Conservation (phyloP, 768 basidiomycete genomes). For the Xerocomellus intermedius region DNA sequence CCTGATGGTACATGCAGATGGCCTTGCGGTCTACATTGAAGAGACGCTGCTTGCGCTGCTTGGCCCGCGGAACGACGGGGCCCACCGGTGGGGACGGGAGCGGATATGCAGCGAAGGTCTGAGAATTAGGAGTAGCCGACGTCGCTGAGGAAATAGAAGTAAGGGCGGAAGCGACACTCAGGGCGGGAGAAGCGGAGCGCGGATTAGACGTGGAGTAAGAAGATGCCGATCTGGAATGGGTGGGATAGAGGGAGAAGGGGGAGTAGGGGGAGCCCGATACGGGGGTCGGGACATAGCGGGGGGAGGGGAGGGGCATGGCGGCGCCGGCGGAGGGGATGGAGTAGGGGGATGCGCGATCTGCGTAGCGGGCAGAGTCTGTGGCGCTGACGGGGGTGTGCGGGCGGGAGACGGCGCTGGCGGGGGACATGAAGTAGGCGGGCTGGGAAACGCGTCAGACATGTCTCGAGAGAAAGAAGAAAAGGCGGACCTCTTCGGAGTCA, state of each 20-base stretch:
- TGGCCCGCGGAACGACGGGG: constrained; percentile 36
- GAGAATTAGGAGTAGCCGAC: constrained; percentile 31
- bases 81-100: constrained; percentile 29
- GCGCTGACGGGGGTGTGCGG: constrained; percentile 39
- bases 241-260: constrained; percentile 41
- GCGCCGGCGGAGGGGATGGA: constrained; percentile 15
- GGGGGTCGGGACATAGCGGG: constrained; percentile 47
- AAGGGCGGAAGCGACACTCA: constrained; percentile 53
- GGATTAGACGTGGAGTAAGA: constrained; percentile 45
- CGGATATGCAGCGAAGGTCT: constrained; percentile 30
- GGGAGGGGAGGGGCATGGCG: constrained; percentile 36
- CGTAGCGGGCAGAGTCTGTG: constrained; percentile 32
- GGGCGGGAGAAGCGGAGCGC: constrained; percentile 60
- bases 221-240: constrained; percentile 48
- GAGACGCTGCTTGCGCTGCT: constrained; percentile 71
- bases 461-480: neutral
- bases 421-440: constrained; percentile 37
- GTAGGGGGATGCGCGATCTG: constrained; percentile 36
- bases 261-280: constrained; percentile 46
- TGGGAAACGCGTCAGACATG: constrained; percentile 18
- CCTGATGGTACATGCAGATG: constrained; percentile 66
- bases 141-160: constrained; percentile 50
- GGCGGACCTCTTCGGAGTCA: constrained; percentile 29
- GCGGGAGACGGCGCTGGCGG: constrained; percentile 36
- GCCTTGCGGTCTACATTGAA: constrained; percentile 70